Evolutionary conservation across 495 filamentous ascomycete species (phyloP), one percentile per base, ranked within the genome.

Genomic region (Annulohypoxylon nitens): DNA sequence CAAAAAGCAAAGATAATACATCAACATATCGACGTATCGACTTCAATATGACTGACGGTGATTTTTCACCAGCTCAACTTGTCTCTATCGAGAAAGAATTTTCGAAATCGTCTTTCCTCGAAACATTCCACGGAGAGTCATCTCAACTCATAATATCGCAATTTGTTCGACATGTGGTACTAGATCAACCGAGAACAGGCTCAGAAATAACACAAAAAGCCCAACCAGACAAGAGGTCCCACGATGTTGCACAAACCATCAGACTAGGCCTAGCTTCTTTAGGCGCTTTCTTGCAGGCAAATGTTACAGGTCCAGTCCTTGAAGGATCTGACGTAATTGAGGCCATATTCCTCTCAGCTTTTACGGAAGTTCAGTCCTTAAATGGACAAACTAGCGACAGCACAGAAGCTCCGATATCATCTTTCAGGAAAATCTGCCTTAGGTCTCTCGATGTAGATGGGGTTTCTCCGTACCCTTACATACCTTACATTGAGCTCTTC

Each of bases 221-320:
- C 11, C 20, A 48, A 14, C 51, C 57, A 5, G n/a, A 25, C 9
- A 25, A 54, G 10, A 30, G 36, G 20, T 41, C 47, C n/a, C 43
- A 54, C 59, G 12, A 53, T 57, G 10, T 55, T 23, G 36, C 30
- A 26, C 10, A 64, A n/a, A 20, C 57, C 4, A 33, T 75, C 25
- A 67, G 71, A 3, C 37, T 96, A 50, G 94, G 89, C 18, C 81
- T 91, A 14, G 90, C 91, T 1, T 90, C 93, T 0, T 84, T 98
- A 20, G 87, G 92, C 75, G 88, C 89, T n/a, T 98, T 98, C 79
- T 79, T 98, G 20, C 96, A 98, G 73, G 90, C 90, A 0, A 98
- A 93, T 79, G 92, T 98, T 59, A 98, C 96, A 12, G 96, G 96
- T 0, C 97, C 95, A 0, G 82, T 94, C n/a, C 80, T 95, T 18